Base-by-base conservation (phyloP, 2,329 filamentous ascomycete species). In the Uncinocarpus reesii region DNA sequence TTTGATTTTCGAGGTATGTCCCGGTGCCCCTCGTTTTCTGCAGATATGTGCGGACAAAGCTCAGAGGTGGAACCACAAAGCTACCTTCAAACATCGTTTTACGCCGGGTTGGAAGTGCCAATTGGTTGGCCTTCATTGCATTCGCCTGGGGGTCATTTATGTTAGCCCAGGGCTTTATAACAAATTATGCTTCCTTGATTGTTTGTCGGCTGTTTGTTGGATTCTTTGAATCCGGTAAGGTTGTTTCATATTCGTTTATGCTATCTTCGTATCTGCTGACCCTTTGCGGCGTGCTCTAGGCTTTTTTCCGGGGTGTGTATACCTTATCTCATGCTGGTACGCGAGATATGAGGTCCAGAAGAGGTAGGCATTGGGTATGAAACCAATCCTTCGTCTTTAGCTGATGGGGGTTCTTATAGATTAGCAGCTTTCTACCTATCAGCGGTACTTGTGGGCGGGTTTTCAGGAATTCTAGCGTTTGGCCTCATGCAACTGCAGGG, bases 281-380 rank as follows among this genome's bases (percentile, higher is more conserved):
- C 34, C 8, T 34, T 26, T 45, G 35, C n/a, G 26, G 26, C 11
- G 10, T 46, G 16, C 28, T 15, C 11, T 28, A 52, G 63, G 66
- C 1, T 70, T 71, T 46, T 68, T 67, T 45, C 63, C 66, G 0
- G 68, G 66, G 23, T 71, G 70, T 36, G 66, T 73, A 16, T 71
- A 71, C 53, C 62, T 72, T 3, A 58, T 71, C 7, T 63, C 60
- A 11, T 69, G 65, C 3, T 71, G 68, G 68, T 70, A 72, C 48
- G 62, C 65, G 7, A 62, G 69, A 71, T 82, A 78, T 56, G 81
- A 86, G 63, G 72, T 86, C 15, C 81, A 82, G 43, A 82, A 81
- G 61, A 72, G 83, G 42, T 84, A 83, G 15, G 0, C 62, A 75
- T 20, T 34, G 20, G 16, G 13, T 23, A 16, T 6, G n/a, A 18